phyloP scores from a whole-genome alignment of 1,284 basidiomycete genomes.

The Hymenochaete sp. region DNA sequence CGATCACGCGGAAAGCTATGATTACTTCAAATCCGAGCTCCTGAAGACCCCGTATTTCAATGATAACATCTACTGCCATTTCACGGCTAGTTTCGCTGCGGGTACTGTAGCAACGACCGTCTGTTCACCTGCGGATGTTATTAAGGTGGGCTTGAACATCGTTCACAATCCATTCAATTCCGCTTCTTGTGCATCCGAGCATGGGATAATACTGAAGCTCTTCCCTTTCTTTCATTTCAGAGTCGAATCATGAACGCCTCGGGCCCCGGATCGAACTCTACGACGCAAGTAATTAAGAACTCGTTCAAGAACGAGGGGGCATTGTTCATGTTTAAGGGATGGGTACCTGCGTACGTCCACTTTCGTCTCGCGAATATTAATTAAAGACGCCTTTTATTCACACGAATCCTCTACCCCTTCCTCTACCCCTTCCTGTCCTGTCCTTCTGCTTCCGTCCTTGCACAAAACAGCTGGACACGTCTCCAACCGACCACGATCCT shows the following conservation, averaged over 20 bases:
- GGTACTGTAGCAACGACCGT: constrained; percentile 89
- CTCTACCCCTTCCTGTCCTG: neutral
- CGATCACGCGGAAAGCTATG: constrained; percentile 54
- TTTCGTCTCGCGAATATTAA: neutral
- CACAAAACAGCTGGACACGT: constrained; percentile 48
- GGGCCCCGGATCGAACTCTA: constrained; percentile 68
- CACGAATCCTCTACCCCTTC: too few species aligned
- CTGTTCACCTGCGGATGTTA: constrained; percentile 88
- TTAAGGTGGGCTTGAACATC: constrained; percentile 48
- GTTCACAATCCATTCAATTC: neutral
- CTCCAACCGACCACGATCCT: constrained; percentile 79
- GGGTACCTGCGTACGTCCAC: constrained; percentile 53
- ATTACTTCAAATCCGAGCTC: constrained; percentile 80
- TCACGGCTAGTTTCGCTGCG: constrained; percentile 78
- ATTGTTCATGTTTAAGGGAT: constrained; percentile 90
- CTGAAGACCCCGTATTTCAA: constrained; percentile 62
- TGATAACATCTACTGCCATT: constrained; percentile 77
- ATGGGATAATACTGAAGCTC: constrained; percentile 1
- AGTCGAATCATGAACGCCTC: constrained; percentile 87
- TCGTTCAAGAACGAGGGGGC: constrained; percentile 75
- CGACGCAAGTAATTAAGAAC: constrained; percentile 58
- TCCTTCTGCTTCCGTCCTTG: neutral
- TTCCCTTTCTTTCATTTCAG: constrained; percentile 25
- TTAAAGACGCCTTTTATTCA: neutral
- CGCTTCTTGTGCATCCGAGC: neutral